Base-by-base conservation (phyloP, 163 green algal species). In the Scenedesmus sp. region DNA sequence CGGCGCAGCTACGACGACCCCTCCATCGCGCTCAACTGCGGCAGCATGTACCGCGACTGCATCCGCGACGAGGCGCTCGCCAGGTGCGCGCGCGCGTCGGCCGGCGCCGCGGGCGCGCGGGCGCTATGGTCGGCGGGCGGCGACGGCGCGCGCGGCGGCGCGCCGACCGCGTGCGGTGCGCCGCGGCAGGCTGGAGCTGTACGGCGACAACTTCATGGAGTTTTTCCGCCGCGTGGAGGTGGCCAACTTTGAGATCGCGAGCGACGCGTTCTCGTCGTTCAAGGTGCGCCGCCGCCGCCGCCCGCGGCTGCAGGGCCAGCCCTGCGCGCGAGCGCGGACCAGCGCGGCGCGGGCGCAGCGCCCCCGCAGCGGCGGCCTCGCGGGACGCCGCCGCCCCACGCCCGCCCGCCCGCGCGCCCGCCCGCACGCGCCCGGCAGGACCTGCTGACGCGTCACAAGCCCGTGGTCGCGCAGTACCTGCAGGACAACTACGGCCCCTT, bases 361-460 rank as follows among this genome's bases (percentile, higher is more conserved):
- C n/a, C n/a, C n/a, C n/a, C n/a, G n/a, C n/a, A n/a, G n/a, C n/a
- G n/a, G n/a, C n/a, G n/a, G n/a, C n/a, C n/a, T n/a, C n/a, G n/a
- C n/a, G n/a, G n/a, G n/a, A n/a, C n/a, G n/a, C n/a, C n/a, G n/a
- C n/a, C n/a, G n/a, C n/a, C n/a, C n/a, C n/a, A n/a, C n/a, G n/a
- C n/a, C n/a, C n/a, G n/a, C n/a, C n/a, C n/a, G n/a, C n/a, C n/a
- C n/a, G n/a, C n/a, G n/a, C n/a, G n/a, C n/a, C n/a, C n/a, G n/a
- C n/a, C n/a, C n/a, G n/a, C n/a, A n/a, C n/a, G n/a, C n/a, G n/a
- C n/a, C n/a, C 9, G 82, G 57, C 86, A 96, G 94, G 93, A 98
- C 77, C 79, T 98, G 56, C 80, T 98, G 11, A 98, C 93, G 36
- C 85, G 93, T 45, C 93, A 98, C 84, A 97, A 98, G 73, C 24